Evolutionary conservation across 148 eudicot species (phyloP), one percentile per base, ranked within the genome.

Genomic region (Camellia granthamiana): DNA sequence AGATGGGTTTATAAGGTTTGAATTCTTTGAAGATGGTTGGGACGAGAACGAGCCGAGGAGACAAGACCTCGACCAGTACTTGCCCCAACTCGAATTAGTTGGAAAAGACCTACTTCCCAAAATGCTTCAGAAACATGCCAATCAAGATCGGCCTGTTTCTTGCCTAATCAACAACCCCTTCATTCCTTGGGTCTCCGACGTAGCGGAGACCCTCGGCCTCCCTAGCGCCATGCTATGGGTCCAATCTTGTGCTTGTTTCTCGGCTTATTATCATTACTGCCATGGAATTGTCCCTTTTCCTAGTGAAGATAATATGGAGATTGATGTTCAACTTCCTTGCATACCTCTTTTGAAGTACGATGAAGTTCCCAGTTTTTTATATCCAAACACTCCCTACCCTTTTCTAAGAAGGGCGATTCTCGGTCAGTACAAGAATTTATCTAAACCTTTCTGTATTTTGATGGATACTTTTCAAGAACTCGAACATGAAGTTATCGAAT

Each of bases 141-240:
- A 76, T 2, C 77, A 83, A 61, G 89, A 84, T 6, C 87, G 88
- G 0, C 94, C 96, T 10, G 94, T 94, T 1, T 83, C 89, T 0
- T 94, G 98, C 84, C n/a, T 94, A 0, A 84, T 94, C 60, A 90
- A 89, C 86, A 94, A 91, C 81, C 93, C 97, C 0, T 94, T 92
- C 69, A 83, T 92, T 12, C 97, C 98, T 0, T 94, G 98, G 98
- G 98, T 90, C 4, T 86, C 91, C 9, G 98, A 94, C 61, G 92
- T 94, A 16, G 98, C 98, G 0, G 92, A 87, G 19, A 78, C 64
- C 21, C 74, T 91, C 2, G 86, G 86, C 0, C 58, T 94, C 44
- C 95, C 92, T 0, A 82, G 85, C 52, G 98, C 97, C 1, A 83
- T 92, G 90, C 83, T 94, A 6, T 94, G 98, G 98, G 90, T 90